phyloP scores from a whole-genome alignment of 495 filamentous ascomycete species.

The Echria macrotheca region DNA sequence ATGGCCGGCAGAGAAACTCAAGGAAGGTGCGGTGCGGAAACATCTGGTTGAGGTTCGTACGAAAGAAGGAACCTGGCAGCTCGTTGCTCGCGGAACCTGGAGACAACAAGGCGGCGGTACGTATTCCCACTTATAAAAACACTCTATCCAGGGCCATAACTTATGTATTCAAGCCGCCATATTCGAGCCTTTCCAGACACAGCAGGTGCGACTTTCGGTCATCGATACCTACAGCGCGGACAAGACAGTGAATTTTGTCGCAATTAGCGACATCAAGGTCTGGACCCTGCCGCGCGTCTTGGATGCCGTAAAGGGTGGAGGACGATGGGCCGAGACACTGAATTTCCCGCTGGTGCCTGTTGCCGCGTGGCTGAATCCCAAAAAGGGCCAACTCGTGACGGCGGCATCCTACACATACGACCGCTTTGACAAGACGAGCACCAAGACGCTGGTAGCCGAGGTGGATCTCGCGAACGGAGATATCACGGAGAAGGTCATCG shows the following conservation, averaged over 20 bases:
- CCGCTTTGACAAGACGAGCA: background rate
- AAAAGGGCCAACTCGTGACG: constrained; percentile 1
- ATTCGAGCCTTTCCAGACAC: constrained; percentile 5
- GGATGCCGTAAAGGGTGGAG: background rate
- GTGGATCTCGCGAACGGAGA: constrained; percentile 31
- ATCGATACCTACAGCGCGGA: background rate
- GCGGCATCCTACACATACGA: background rate
- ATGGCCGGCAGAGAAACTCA: background rate
- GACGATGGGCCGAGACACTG: constrained; percentile 5
- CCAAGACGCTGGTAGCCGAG: constrained; percentile 40
- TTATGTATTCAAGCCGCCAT: background rate
- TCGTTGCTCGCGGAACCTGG: background rate
- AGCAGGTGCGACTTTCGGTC: background rate
- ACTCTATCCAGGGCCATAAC: too few species aligned
- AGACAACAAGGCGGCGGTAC: background rate
- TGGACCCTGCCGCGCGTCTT: constrained; percentile 2
- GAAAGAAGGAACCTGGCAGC: background rate
- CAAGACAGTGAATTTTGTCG: constrained; percentile 1
- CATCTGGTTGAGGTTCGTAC: constrained; percentile 1
- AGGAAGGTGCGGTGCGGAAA: background rate
- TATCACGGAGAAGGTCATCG: constrained; percentile 34
- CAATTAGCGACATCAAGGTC: constrained; percentile 9
- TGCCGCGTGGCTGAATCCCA: constrained; percentile 7
- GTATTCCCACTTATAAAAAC: too few species aligned
- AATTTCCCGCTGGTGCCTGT: constrained; percentile 9